A percentile compares a stretch with the other conserved stretches of the same genome.
These are phyloP conservation scores for Phanerodontia chrysosporium DNA, from an alignment of 768 basidiomycete species.

Conservation along the genomic window DNA sequence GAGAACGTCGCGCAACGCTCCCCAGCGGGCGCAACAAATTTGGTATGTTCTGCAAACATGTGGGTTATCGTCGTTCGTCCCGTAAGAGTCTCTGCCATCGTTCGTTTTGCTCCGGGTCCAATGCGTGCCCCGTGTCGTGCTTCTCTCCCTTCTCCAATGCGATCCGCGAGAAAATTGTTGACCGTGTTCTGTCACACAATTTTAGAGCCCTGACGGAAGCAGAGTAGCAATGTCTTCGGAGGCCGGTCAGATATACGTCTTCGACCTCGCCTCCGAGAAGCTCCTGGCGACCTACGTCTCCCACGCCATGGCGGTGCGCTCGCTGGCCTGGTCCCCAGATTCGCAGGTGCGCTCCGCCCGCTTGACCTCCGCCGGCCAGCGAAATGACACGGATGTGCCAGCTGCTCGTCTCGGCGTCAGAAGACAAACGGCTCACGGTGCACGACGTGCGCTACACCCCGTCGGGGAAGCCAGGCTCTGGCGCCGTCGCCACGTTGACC, in stretches of 20 bases:
- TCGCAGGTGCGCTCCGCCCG: slow-evolving; percentile 55
- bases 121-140: neutral
- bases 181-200: neutral
- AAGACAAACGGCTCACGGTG: slow-evolving; percentile 86
- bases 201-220: slow-evolving; percentile 88
- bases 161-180: neutral
- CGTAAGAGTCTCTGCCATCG: neutral
- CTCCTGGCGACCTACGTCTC: slow-evolving; percentile 73
- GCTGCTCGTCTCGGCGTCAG: slow-evolving; percentile 86
- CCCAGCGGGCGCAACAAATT: slow-evolving; percentile 71
- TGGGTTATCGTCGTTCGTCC: slow-evolving; percentile 32
- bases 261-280: slow-evolving; percentile 69
- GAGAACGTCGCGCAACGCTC: slow-evolving; percentile 53
- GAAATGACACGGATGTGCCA: slow-evolving; percentile 24
- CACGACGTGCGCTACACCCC: slow-evolving; percentile 81
- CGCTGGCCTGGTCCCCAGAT: slow-evolving; percentile 86
- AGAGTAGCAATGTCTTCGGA: slow-evolving; percentile 80
- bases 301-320: slow-evolving; percentile 87
- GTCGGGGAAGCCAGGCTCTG: slow-evolving; percentile 56
- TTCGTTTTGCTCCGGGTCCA: neutral
- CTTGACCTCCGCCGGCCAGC: neutral
- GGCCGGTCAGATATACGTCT: slow-evolving; percentile 83
- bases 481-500: slow-evolving; percentile 78
- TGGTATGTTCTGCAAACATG: slow-evolving; percentile 71
- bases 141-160: neutral